A percentile compares a stretch with the other conserved stretches of the same genome.
phyloP scores from a whole-genome alignment of 2,329 filamentous ascomycete species.

The Colletotrichum tropicicola region DNA sequence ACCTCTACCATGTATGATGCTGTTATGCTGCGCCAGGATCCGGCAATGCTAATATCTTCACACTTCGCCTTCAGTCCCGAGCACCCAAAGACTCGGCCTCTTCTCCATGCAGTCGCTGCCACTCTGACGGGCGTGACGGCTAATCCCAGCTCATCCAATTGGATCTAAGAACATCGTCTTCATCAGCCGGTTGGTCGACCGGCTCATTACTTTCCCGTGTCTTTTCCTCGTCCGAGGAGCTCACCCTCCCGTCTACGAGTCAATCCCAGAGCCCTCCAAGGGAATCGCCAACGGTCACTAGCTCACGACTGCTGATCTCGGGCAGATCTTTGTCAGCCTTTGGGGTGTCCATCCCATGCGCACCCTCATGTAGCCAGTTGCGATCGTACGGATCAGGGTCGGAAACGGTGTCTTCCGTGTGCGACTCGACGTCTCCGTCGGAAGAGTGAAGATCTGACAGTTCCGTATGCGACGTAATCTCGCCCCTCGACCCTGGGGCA shows the following conservation, averaged over 20 bases:
- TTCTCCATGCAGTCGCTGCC: background rate
- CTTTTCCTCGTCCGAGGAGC: slow-evolving; percentile 32
- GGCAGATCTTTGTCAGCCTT: slow-evolving; percentile 1
- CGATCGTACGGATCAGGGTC: slow-evolving; percentile 28
- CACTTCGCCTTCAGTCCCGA: background rate
- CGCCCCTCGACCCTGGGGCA: slow-evolving; percentile 11
- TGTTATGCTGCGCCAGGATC: slow-evolving; percentile 1
- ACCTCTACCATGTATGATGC: background rate
- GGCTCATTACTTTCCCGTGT: background rate
- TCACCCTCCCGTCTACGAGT: slow-evolving; percentile 34
- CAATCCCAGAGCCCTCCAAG: slow-evolving; percentile 31
- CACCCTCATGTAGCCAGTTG: slow-evolving; percentile 15
- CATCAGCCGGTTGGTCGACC: background rate
- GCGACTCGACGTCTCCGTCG: slow-evolving; percentile 28
- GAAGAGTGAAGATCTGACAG: slow-evolving; percentile 31
- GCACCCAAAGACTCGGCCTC: background rate
- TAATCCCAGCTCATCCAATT: slow-evolving; percentile 32
- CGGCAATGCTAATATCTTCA: background rate
- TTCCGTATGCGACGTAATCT: slow-evolving; percentile 26
- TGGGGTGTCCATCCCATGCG: background rate
- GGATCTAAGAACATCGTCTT: slow-evolving; percentile 23
- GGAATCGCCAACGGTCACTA: slow-evolving; percentile 11
- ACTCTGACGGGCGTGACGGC: background rate
- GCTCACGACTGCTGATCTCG: slow-evolving; percentile 16
- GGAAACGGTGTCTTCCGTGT: slow-evolving; percentile 29